A percentile compares a stretch with the other conserved stretches of the same genome.
phyloP scores from a whole-genome alignment of 208 protist genomes.

The Endotrypanum monterogeii region DNA sequence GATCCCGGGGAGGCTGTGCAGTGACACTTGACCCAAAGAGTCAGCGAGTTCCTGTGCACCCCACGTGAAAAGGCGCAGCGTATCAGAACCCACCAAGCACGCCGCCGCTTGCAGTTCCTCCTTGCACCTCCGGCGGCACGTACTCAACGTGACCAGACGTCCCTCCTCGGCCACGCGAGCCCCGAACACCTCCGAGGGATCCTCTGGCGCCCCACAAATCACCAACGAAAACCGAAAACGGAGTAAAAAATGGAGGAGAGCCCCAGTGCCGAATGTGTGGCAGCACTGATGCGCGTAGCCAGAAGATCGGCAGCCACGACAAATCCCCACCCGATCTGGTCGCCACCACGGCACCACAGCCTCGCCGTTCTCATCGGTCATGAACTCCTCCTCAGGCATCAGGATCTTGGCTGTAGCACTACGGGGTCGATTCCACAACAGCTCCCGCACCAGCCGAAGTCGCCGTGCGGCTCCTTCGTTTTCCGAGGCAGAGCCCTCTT shows the following conservation, averaged over 20 bases:
- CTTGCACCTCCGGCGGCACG: conserved; percentile 14
- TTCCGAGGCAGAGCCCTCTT: conserved; percentile 1
- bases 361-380: neutral
- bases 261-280: conserved; percentile 52
- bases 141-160: conserved; percentile 22
- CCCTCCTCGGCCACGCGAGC: conserved; percentile 26
- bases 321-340: conserved; percentile 38
- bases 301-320: conserved; percentile 38
- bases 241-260: conserved; percentile 51
- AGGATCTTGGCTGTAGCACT: neutral
- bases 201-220: conserved; percentile 43
- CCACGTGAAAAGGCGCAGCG: conserved; percentile 28
- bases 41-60: conserved; percentile 25
- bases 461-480: conserved; percentile 22
- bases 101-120: conserved; percentile 20
- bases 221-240: conserved; percentile 59
- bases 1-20: conserved; percentile 5
- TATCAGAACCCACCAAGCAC: conserved; percentile 18
- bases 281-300: conserved; percentile 33
- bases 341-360: conserved; percentile 17
- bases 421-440: conserved; percentile 69
- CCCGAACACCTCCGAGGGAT: conserved; percentile 16
- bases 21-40: conserved; percentile 12
- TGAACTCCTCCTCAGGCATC: neutral
- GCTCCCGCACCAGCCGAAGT: conserved; percentile 69